Evolutionary conservation across 2,329 filamentous ascomycete genomes (phyloP).

Genomic region (Chaetomium sp.): DNA sequence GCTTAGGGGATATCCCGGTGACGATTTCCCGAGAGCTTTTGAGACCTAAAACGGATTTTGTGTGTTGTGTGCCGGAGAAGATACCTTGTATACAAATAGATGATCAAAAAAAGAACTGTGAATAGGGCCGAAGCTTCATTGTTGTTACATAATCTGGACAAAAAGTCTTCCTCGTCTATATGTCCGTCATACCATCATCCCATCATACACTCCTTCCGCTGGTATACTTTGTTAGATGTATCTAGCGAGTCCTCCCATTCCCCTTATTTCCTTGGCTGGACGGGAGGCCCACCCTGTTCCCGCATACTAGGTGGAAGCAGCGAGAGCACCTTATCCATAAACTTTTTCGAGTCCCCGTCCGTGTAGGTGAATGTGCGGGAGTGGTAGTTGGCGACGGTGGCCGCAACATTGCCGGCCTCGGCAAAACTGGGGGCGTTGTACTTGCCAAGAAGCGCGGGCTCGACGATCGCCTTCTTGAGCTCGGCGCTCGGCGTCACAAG

Average conservation of each 20-base stretch:
- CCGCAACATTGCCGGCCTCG: constrained; percentile 26
- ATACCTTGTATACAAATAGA: no score
- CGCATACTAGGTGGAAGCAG: constrained; percentile 23
- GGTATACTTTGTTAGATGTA: no score
- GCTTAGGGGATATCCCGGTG: no score
- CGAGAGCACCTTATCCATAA: constrained; percentile 27
- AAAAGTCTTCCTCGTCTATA: background rate
- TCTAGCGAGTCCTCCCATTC: no score
- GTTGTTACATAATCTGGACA: constrained; percentile 10
- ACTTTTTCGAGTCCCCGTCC: constrained; percentile 21
- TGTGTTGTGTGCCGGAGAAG: no score
- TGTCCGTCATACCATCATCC: background rate
- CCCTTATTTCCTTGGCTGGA: background rate
- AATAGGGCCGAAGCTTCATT: no score
- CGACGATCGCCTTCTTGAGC: constrained; percentile 30
- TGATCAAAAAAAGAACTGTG: no score
- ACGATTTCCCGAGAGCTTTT: no score
- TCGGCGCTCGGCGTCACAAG: constrained; percentile 21
- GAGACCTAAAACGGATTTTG: no score
- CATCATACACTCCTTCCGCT: no score
- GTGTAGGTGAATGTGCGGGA: constrained; percentile 30
- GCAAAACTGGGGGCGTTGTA: constrained; percentile 30
- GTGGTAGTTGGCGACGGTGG: constrained; percentile 32
- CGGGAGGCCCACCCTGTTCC: constrained; percentile 8
- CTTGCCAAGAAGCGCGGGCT: constrained; percentile 33